These are phyloP conservation scores for Talaromyces thailandensis DNA, from an alignment of 495 filamentous ascomycete genomes.

Conservation along the genomic window DNA sequence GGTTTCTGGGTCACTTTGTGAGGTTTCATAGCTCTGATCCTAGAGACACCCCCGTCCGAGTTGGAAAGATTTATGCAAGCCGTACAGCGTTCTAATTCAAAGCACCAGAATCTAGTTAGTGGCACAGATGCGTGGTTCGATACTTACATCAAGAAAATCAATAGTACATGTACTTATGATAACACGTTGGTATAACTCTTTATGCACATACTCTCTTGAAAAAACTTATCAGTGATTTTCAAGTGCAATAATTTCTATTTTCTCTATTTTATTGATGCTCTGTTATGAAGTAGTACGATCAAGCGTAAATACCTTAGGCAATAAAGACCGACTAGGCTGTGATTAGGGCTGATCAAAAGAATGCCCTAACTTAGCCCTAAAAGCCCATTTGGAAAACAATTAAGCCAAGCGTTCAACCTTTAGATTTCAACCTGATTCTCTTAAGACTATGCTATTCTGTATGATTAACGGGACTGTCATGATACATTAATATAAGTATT, in stretches of 20 bases:
- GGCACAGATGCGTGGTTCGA: background rate
- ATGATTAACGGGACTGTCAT: background rate
- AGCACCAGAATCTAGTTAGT: background rate
- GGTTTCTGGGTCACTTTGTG: constrained; percentile 38
- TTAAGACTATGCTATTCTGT: background rate
- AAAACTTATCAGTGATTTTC: background rate
- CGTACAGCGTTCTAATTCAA: background rate
- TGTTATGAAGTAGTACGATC: background rate
- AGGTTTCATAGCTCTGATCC: constrained; percentile 31
- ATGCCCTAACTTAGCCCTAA: background rate
- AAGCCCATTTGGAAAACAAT: background rate
- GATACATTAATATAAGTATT: background rate
- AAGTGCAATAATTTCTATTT: background rate
- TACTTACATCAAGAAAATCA: background rate
- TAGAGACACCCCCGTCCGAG: constrained; percentile 30
- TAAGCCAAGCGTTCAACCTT: background rate
- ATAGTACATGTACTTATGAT: too few relatives aligned
- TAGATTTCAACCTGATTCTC: background rate
- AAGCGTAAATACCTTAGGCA: background rate
- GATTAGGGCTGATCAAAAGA: background rate
- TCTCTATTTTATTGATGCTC: background rate
- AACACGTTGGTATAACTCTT: background rate
- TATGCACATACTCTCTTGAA: background rate
- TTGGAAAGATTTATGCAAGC: constrained; percentile 24
- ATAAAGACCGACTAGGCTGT: background rate